Percentiles rank a stretch among this genome's conserved stretches.
Conservation (phyloP, 768 basidiomycete genomes). For the Leucocoprinus leucothites region DNA sequence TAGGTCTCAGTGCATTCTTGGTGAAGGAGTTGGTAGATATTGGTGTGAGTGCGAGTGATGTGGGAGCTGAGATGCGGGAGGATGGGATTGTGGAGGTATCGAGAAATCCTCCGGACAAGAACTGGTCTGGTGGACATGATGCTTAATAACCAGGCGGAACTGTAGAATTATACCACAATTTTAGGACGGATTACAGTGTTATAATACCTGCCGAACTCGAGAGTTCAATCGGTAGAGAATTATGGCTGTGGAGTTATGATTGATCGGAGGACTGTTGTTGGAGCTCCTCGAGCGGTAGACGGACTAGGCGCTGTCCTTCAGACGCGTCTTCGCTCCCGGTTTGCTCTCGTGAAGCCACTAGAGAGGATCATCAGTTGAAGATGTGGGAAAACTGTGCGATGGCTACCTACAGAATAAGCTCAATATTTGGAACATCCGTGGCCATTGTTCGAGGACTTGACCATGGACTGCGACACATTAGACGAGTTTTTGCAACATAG, state of each 20-base stretch:
- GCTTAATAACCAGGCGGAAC: constrained; percentile 19
- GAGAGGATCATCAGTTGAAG: background rate
- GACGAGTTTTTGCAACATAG: background rate
- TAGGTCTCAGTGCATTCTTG: constrained; percentile 39
- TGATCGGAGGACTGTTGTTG: constrained; percentile 29
- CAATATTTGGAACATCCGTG: constrained; percentile 78
- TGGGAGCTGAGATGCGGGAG: constrained; percentile 41
- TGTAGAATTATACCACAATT: too few species aligned
- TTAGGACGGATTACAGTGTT: background rate
- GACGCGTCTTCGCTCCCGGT: constrained; percentile 20
- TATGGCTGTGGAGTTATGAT: constrained; percentile 1
- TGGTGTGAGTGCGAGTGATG: constrained; percentile 42
- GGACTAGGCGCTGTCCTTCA: constrained; percentile 63
- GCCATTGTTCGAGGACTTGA: constrained; percentile 77
- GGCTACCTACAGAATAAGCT: constrained; percentile 52
- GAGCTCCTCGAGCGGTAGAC: constrained; percentile 70
- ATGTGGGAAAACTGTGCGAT: background rate
- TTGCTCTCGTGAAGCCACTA: constrained; percentile 50
- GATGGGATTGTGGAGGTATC: constrained; percentile 43
- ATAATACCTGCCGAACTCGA: background rate
- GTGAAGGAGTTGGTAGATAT: constrained; percentile 32
- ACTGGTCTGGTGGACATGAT: constrained; percentile 38
- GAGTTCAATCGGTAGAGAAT: background rate
- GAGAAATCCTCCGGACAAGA: constrained; percentile 42
- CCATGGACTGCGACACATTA: constrained; percentile 53